These are phyloP conservation scores for Eutrema heterophyllum DNA, from an alignment of 345 rosid species.

Conservation along the genomic window DNA sequence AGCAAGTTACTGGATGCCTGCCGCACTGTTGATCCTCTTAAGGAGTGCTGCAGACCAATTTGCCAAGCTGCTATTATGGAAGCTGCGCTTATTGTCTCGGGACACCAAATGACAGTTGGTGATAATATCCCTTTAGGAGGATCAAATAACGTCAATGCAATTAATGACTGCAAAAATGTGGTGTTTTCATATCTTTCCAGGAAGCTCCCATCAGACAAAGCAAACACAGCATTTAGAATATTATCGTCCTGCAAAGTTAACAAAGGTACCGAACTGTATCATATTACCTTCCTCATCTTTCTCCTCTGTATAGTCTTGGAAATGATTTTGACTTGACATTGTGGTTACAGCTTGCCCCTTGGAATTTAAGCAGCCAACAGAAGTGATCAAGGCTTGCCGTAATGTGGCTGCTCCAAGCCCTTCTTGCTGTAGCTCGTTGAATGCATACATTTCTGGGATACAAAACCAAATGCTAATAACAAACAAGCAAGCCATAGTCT, in stretches of 20 bases:
- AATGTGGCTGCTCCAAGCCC: conserved; percentile 91
- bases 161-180: conserved; percentile 80
- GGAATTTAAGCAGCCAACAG: conserved; percentile 70
- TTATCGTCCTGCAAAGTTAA: conserved; percentile 89
- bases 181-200: conserved; percentile 74
- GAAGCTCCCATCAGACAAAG: conserved; percentile 60
- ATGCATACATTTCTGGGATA: conserved; percentile 69
- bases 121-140: conserved; percentile 42
- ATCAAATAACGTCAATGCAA: conserved; percentile 44
- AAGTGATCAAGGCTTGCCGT: conserved; percentile 79
- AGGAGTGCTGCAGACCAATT: conserved; percentile 86
- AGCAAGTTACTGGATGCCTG: conserved; percentile 83
- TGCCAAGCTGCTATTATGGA: conserved; percentile 85
- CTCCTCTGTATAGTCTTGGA: not conserved
- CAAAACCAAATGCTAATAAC: conserved; percentile 95
- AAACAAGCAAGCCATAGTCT: conserved; percentile 90
- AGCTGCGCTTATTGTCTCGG: conserved; percentile 73
- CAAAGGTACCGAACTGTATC: conserved; percentile 48
- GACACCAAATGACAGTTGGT: conserved; percentile 46
- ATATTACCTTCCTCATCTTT: not conserved
- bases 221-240: conserved; percentile 69
- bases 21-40: conserved; percentile 74
- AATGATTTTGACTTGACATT: conserved; percentile 4
- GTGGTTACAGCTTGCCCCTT: conserved; percentile 81
- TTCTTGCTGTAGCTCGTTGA: conserved; percentile 87